Evolutionary conservation across 306 rosid species (phyloP), one percentile per base, ranked within the genome.

Genomic region (Mimosa pudica): DNA sequence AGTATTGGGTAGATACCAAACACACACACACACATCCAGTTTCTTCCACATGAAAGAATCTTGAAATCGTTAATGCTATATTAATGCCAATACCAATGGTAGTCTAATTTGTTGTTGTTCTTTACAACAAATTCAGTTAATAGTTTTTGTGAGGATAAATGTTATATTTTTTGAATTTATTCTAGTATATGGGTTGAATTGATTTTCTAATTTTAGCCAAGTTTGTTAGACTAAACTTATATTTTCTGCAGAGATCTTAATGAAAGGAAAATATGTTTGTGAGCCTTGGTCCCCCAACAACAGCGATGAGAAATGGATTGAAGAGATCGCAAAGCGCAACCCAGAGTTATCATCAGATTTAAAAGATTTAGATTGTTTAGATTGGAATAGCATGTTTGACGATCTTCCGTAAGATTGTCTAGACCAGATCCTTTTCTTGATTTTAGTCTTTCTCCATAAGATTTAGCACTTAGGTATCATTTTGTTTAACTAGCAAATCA

Each of bases 241-340:
- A 69, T 77, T 58, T 76, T 77, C 64, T 81, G 83, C 91, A 96
- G 99, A 89, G 44, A 82, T 83, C 71, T 70, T 33, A 79, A 88
- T 85, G 84, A 91, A 93, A 81, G 48, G 61, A 24, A 98, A 88
- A 75, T 73, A 90, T 57, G 73, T 51, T 54, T 94, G 92, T n/a
- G 68, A 82, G 48, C 79, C 82, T 67, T 87, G 88, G 89, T 58
- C 80, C 51, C 80, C 87, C 33, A 85, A 79, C 47, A 52, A 73
- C 80, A 24, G 30, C 30, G 94, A 90, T 52, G 88, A 70, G 30
- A 1, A 24, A 24, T 24, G 30, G 30, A 24, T 24, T 24, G 30
- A 24, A 24, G 30, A 24, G 30, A 24, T 24, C 30, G 1, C 30
- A 24, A 24, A 24, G 30, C 30, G 30, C 30, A 24, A 24, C 30